Evolutionary conservation across 176 grass and related monocot genomes (phyloP).

Genomic region (Oryza glumipatula): DNA sequence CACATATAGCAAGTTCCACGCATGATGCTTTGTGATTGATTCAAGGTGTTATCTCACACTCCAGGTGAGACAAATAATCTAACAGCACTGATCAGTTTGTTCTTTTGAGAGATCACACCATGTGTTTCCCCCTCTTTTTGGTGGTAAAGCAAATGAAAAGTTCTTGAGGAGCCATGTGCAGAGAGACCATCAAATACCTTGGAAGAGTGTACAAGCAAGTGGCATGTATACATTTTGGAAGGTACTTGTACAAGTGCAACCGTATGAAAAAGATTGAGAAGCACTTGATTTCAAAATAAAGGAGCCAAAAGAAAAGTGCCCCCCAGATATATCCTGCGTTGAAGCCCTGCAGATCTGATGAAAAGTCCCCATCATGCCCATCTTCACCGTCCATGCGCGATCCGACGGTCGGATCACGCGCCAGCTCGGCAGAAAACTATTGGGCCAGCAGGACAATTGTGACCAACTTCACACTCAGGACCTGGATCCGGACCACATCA

Average conservation of each 20-base stretch:
- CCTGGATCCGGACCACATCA: constrained; percentile 23
- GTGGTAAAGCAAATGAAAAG: constrained; percentile 11
- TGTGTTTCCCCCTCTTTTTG: neutral
- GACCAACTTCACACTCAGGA: neutral
- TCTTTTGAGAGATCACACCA: neutral
- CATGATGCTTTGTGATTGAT: constrained; percentile 16
- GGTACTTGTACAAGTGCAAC: neutral
- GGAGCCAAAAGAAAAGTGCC: neutral
- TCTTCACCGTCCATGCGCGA: neutral
- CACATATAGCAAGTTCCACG: neutral
- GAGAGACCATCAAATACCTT: neutral
- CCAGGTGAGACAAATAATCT: neutral
- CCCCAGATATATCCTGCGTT: neutral
- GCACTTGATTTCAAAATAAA: neutral
- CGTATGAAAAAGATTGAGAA: neutral
- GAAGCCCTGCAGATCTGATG: neutral
- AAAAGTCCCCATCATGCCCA: no score
- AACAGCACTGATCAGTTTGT: neutral
- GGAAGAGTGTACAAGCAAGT: constrained; percentile 10
- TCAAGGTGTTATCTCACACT: neutral
- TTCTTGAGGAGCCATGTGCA: neutral
- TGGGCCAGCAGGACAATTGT: neutral
- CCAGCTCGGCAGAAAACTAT: neutral
- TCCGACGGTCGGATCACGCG: neutral
- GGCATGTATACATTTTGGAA: constrained; percentile 17